Conservation (phyloP, 148 eudicot species). For the Vaccinium macrocarpon region DNA sequence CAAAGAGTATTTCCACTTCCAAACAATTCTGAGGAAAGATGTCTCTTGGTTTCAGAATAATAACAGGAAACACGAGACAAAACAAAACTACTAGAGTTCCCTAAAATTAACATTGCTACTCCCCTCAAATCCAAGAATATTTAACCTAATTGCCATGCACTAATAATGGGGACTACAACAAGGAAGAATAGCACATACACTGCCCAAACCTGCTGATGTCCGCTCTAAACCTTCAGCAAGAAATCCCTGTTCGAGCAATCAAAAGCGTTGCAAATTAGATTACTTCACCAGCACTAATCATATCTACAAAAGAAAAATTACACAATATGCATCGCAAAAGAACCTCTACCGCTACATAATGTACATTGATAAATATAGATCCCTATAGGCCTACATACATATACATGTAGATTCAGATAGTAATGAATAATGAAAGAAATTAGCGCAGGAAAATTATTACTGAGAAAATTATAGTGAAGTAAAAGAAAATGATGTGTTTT, state of each 20-base stretch:
- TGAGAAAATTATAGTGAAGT: no score
- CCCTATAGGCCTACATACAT: not conserved
- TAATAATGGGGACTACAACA: not conserved
- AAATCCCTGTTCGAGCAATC: conserved; percentile 61
- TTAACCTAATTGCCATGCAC: not conserved
- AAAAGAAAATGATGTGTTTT: no score
- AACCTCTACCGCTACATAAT: not conserved
- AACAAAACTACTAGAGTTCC: not conserved
- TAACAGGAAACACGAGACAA: not conserved
- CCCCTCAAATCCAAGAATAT: not conserved
- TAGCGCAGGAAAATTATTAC: no score
- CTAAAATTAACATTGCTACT: not conserved
- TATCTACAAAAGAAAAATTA: not conserved
- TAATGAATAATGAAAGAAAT: not conserved
- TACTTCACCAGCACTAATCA: not conserved
- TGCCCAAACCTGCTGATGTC: conserved; percentile 97
- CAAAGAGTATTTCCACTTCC: not conserved
- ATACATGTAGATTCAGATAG: not conserved
- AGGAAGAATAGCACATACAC: conserved; percentile 59
- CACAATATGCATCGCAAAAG: not conserved
- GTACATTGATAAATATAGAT: no score
- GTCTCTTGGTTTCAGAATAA: not conserved
- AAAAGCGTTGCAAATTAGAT: conserved; percentile 6
- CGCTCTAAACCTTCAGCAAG: conserved; percentile 87
- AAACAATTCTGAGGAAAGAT: not conserved